These are phyloP conservation scores for Caryopteris hybrid DNA, from an alignment of 305 asterid species.

Conservation along the genomic window DNA sequence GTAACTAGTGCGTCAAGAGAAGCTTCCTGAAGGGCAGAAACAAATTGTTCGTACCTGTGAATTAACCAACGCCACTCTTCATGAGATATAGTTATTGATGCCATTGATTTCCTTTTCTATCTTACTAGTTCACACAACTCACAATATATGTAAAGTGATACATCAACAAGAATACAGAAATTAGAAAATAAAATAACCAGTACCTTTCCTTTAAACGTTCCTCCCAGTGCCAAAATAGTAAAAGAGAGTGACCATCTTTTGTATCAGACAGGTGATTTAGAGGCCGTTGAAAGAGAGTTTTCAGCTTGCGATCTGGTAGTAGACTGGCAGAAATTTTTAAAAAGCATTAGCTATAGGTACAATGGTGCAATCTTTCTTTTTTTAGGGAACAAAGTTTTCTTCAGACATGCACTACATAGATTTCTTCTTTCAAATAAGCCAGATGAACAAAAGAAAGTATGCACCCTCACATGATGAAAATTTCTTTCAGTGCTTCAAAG, in stretches of 20 bases:
- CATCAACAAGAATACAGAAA: neutral
- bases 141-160: neutral
- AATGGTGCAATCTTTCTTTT: neutral
- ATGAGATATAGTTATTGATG: neutral
- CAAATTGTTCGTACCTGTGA: constrained; percentile 70
- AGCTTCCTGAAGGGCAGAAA: constrained; percentile 82
- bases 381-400: neutral
- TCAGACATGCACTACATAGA: neutral
- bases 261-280: constrained; percentile 74
- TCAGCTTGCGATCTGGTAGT: constrained; percentile 84
- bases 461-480: constrained; percentile 59
- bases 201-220: constrained; percentile 92
- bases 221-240: constrained; percentile 96
- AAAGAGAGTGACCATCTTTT: constrained; percentile 81
- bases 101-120: neutral
- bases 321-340: constrained; percentile 45
- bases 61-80: neutral
- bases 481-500: constrained; percentile 86
- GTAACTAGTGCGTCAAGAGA: constrained; percentile 73
- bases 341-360: constrained; percentile 16
- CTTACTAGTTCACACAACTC: neutral
- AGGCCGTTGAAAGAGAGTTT: constrained; percentile 73
- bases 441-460: neutral
- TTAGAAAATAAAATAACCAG: neutral
- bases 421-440: neutral